A percentile compares a stretch with the other conserved stretches of the same genome.
These are phyloP conservation scores for Talaromyces stipitatus DNA, from an alignment of 495 filamentous ascomycete species.

Conservation along the genomic window DNA sequence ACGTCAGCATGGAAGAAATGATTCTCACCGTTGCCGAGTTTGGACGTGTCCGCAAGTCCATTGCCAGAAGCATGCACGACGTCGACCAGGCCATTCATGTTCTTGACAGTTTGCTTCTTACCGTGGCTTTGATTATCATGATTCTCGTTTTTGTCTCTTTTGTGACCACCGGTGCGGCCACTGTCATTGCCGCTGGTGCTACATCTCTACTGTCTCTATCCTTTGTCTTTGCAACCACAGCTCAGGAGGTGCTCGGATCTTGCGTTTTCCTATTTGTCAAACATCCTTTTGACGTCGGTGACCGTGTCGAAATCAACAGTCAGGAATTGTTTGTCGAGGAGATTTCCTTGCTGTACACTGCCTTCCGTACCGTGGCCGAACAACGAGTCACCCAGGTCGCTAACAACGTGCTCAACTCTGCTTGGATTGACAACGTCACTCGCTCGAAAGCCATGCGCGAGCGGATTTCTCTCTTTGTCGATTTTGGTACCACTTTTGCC, in stretches of 20 bases:
- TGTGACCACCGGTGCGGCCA: slow-evolving; percentile 74
- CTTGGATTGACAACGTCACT: slow-evolving; percentile 90
- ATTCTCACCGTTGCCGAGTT: slow-evolving; percentile 77
- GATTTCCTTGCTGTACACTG: slow-evolving; percentile 89
- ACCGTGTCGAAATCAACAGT: slow-evolving; percentile 73
- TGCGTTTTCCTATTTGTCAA: slow-evolving; percentile 99
- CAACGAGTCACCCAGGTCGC: slow-evolving; percentile 84
- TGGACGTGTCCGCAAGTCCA: slow-evolving; percentile 73
- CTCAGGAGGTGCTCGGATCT: slow-evolving; percentile 88
- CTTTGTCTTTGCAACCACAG: slow-evolving; percentile 86
- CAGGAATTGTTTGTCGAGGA: slow-evolving; percentile 79
- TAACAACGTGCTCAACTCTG: slow-evolving; percentile 81
- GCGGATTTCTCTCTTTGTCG: slow-evolving; percentile 65
- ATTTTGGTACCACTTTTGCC: slow-evolving; percentile 78
- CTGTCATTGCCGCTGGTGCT: slow-evolving; percentile 87
- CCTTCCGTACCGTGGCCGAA: slow-evolving; percentile 76
- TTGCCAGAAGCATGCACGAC: slow-evolving; percentile 90
- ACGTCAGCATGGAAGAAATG: slow-evolving; percentile 94
- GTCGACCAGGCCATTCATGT: slow-evolving; percentile 91
- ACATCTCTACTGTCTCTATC: slow-evolving; percentile 90
- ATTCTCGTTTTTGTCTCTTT: slow-evolving; percentile 88
- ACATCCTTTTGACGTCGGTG: slow-evolving; percentile 87
- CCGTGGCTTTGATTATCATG: slow-evolving; percentile 69
- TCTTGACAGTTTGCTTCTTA: slow-evolving; percentile 74
- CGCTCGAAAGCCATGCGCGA: slow-evolving; percentile 90